Percentiles rank a stretch among this genome's conserved stretches.
Evolutionary conservation across 2,329 filamentous ascomycete genomes (phyloP).

Genomic region (Aspergillus pseudonomiae): DNA sequence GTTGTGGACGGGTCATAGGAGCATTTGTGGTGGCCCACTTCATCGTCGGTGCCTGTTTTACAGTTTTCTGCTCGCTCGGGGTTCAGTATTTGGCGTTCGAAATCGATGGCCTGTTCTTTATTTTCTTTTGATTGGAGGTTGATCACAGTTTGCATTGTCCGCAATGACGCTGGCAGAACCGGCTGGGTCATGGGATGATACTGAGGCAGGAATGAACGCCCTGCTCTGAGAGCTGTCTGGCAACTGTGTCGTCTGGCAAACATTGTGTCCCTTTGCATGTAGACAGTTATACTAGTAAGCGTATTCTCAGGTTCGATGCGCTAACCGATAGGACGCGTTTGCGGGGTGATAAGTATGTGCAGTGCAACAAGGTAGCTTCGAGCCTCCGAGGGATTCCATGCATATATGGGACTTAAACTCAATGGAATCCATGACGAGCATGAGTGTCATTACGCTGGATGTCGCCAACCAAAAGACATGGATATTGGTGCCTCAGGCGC

Average conservation of each 20-base stretch:
- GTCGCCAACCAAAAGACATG: not conserved
- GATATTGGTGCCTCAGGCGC: not conserved
- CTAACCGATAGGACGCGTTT: not conserved
- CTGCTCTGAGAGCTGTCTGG: not conserved
- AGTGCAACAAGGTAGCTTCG: not conserved
- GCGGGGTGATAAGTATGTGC: not conserved
- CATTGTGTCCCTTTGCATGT: not conserved
- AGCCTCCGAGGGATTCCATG: not conserved
- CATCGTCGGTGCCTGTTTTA: slow-evolving; percentile 31
- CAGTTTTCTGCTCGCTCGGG: slow-evolving; percentile 26
- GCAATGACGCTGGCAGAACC: not conserved
- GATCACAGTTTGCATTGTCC: not conserved
- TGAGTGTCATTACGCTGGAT: not conserved
- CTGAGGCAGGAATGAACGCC: not conserved
- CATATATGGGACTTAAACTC: not conserved
- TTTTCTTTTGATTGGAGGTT: not conserved
- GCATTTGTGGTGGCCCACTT: slow-evolving; percentile 28
- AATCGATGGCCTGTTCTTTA: slow-evolving; percentile 3
- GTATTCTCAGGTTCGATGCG: not conserved
- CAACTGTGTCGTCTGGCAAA: not conserved
- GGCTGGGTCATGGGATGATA: not conserved
- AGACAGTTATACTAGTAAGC: not conserved
- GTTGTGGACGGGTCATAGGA: slow-evolving; percentile 31
- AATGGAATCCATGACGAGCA: slow-evolving; percentile 1
- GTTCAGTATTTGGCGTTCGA: slow-evolving; percentile 24